Evolutionary conservation across 768 basidiomycete species (phyloP).

Genomic region (Mycena metata): DNA sequence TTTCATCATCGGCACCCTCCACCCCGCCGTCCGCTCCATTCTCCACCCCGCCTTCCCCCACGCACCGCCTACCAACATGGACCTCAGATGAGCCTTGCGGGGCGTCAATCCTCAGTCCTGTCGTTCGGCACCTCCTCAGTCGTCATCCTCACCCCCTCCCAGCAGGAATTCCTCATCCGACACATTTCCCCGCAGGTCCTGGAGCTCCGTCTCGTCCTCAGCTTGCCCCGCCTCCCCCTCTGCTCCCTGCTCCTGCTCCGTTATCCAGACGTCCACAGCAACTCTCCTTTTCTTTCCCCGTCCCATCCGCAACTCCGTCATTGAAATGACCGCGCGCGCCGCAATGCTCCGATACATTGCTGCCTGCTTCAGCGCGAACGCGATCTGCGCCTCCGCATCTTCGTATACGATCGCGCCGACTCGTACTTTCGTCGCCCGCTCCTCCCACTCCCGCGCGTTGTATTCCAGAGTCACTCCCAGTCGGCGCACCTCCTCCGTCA

Average conservation of each 20-base stretch:
- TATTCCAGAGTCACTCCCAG: not conserved
- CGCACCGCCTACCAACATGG: too few relatives aligned
- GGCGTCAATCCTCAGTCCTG: too few relatives aligned
- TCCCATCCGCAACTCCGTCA: not conserved
- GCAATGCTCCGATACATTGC: slow-evolving; percentile 1
- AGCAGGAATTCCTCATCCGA: slow-evolving; percentile 11
- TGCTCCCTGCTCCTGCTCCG: not conserved
- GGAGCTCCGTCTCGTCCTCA: slow-evolving; percentile 4
- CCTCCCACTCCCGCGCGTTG: slow-evolving; percentile 6
- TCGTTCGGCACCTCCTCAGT: too few relatives aligned
- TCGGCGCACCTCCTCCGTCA: slow-evolving; percentile 31
- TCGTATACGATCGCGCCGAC: not conserved
- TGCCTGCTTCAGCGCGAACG: slow-evolving; percentile 9
- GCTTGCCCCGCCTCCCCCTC: not conserved
- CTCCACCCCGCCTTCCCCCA: too few relatives aligned
- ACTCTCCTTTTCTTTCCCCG: not conserved
- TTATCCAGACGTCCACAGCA: not conserved
- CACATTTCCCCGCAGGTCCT: not conserved
- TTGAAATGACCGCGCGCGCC: not conserved
- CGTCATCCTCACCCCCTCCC: slow-evolving; percentile 13
- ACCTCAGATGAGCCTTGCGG: too few relatives aligned
- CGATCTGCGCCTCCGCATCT: not conserved
- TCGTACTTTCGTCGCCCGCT: not conserved
- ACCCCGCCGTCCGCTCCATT: too few relatives aligned
- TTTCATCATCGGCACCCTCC: too few relatives aligned